phyloP scores from a whole-genome alignment of 2,329 filamentous ascomycete species.

The Fusarium vanettenii region DNA sequence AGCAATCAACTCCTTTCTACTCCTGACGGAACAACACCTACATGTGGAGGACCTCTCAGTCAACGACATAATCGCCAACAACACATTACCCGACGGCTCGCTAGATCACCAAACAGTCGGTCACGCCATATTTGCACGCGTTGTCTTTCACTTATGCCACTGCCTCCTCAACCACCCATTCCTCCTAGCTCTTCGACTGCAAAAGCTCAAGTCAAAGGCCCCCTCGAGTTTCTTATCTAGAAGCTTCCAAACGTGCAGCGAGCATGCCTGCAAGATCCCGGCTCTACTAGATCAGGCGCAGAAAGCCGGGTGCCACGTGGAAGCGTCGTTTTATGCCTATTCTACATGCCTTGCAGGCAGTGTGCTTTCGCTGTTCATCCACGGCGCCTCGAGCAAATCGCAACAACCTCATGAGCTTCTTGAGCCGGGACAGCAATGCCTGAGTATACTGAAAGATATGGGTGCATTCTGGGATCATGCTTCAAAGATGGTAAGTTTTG shows the following conservation, averaged over 20 bases:
- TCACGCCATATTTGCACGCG: constrained; percentile 14
- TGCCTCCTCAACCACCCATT: constrained; percentile 65
- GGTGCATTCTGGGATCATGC: constrained; percentile 19
- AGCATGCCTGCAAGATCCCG: constrained; percentile 4
- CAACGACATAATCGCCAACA: neutral
- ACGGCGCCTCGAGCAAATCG: neutral
- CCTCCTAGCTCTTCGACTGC: constrained; percentile 57
- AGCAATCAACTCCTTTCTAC: constrained; percentile 18
- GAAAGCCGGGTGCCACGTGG: constrained; percentile 5
- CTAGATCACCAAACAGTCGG: constrained; percentile 2
- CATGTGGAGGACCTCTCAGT: neutral
- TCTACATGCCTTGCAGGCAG: constrained; percentile 8
- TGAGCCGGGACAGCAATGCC: neutral
- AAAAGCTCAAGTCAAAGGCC: constrained; percentile 37
- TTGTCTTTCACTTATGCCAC: constrained; percentile 22
- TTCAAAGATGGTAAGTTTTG: constrained; percentile 16
- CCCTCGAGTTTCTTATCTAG: constrained; percentile 18
- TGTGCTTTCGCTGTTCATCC: constrained; percentile 1
- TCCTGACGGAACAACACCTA: constrained; percentile 9
- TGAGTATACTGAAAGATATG: constrained; percentile 6
- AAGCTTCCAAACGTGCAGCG: neutral
- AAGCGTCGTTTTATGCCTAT: constrained; percentile 23
- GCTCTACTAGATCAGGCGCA: neutral
- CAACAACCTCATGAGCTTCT: neutral
- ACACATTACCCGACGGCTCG: neutral